A percentile compares a stretch with the other conserved stretches of the same genome.
phyloP scores from a whole-genome alignment of 2,329 filamentous ascomycete genomes.

The Penicillium sclerotigenum region DNA sequence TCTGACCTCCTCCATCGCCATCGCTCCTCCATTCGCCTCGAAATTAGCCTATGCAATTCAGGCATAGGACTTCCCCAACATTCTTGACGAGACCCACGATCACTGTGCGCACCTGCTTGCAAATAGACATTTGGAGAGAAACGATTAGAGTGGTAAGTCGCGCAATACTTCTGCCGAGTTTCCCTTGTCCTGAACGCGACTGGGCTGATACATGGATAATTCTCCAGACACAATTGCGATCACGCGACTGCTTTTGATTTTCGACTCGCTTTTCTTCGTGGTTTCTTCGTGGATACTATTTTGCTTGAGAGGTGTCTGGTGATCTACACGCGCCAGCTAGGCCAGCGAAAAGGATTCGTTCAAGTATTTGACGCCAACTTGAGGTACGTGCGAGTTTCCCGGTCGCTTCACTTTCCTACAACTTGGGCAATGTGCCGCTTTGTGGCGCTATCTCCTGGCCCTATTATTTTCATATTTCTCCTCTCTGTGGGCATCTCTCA shows the following conservation, averaged over 20 bases:
- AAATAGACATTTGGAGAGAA: constrained; percentile 23
- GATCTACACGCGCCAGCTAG: background rate
- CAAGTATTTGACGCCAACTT: background rate
- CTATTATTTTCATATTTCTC: background rate
- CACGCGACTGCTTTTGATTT: constrained; percentile 5
- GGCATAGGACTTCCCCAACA: background rate
- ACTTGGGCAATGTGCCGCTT: background rate
- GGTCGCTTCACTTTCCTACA: background rate
- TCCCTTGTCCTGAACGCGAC: background rate
- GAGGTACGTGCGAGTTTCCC: background rate
- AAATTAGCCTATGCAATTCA: background rate
- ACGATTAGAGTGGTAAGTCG: constrained; percentile 35
- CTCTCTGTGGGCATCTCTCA: background rate
- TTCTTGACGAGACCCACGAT: constrained; percentile 28
- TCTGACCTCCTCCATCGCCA: background rate
- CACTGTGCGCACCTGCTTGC: constrained; percentile 20
- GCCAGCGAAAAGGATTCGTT: background rate
- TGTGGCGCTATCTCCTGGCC: background rate
- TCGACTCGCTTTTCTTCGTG: background rate
- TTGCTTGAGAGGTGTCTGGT: background rate
- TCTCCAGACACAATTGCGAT: constrained; percentile 5
- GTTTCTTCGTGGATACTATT: background rate
- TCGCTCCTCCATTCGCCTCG: background rate
- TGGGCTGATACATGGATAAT: constrained; percentile 2
- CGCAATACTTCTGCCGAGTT: background rate